Conservation (phyloP, 2,329 filamentous ascomycete species). For the Arthrobotrys iridis region DNA sequence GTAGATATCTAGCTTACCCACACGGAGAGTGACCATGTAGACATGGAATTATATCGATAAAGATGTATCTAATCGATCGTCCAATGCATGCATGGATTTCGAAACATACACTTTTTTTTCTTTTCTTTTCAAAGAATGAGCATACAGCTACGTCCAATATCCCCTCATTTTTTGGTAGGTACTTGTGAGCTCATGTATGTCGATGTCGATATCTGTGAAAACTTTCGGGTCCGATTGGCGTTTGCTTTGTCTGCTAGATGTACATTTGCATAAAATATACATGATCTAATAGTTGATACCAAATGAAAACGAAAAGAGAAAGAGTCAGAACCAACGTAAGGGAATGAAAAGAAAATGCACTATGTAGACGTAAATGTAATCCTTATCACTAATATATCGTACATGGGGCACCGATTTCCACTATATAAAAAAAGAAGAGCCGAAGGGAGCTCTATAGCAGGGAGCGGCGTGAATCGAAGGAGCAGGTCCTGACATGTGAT, state of each 20-base stretch:
- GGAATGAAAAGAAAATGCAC: neutral
- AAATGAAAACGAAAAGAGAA: neutral
- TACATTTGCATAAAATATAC: conserved; percentile 4
- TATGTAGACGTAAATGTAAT: conserved; percentile 10
- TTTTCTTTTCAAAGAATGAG: too few relatives aligned
- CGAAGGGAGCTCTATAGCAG: conserved; percentile 18
- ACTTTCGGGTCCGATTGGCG: neutral
- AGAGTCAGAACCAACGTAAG: neutral
- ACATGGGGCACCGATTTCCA: conserved; percentile 30
- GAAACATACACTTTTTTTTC: too few relatives aligned
- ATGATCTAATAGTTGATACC: conserved; percentile 1
- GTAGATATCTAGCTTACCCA: too few relatives aligned
- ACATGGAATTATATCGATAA: too few relatives aligned
- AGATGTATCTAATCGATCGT: too few relatives aligned
- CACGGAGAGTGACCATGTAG: too few relatives aligned
- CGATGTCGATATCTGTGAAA: too few relatives aligned
- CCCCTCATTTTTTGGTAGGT: too few relatives aligned
- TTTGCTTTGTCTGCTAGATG: neutral
- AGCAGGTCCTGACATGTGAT: conserved; percentile 22
- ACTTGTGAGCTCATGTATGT: too few relatives aligned
- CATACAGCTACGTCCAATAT: too few relatives aligned
- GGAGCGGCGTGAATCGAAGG: conserved; percentile 29
- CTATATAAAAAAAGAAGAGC: neutral
- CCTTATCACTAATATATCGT: conserved; percentile 50
- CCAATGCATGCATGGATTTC: too few relatives aligned